Evolutionary conservation across 805 yeast genomes (phyloP).

Genomic region (Brettanomyces bruxellensis): DNA sequence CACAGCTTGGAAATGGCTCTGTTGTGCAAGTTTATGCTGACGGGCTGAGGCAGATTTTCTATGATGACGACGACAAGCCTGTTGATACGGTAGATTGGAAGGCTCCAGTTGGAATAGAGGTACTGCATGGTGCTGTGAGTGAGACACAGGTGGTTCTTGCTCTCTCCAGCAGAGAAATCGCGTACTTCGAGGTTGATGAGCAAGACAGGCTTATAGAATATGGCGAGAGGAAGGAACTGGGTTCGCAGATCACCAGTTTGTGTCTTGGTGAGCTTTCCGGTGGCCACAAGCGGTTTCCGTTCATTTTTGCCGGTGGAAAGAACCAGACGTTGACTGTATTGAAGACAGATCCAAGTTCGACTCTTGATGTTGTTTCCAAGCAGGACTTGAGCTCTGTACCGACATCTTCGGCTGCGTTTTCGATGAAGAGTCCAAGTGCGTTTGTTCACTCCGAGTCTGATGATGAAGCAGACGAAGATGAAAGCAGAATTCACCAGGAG

Average conservation of each 20-base stretch:
- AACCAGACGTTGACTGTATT: conserved; percentile 64
- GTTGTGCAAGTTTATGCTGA: conserved; percentile 64
- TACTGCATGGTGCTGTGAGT: conserved; percentile 54
- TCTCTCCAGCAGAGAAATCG: conserved; percentile 62
- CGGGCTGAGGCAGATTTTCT: conserved; percentile 55
- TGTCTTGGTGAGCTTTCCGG: conserved; percentile 40
- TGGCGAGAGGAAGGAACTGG: conserved; percentile 48
- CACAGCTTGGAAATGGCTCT: conserved; percentile 54
- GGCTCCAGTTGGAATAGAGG: conserved; percentile 68
- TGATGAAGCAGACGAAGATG: conserved; percentile 9
- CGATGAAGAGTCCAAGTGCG: conserved; percentile 24
- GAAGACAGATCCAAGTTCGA: conserved; percentile 49
- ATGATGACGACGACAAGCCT: conserved; percentile 20
- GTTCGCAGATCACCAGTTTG: conserved; percentile 39
- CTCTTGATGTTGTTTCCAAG: conserved; percentile 51
- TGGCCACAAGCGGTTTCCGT: conserved; percentile 41
- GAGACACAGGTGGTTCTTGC: conserved; percentile 61
- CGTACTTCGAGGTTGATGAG: conserved; percentile 72
- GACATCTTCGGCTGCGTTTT: conserved; percentile 20
- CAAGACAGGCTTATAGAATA: conserved; percentile 64
- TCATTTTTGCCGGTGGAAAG: conserved; percentile 60
- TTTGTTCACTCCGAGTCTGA: conserved; percentile 3
- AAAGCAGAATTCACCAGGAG: background rate
- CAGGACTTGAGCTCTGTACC: conserved; percentile 58
- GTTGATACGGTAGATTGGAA: conserved; percentile 52